phyloP scores from a whole-genome alignment of 2,329 filamentous ascomycete species.

The Cordyceps fumosorosea region DNA sequence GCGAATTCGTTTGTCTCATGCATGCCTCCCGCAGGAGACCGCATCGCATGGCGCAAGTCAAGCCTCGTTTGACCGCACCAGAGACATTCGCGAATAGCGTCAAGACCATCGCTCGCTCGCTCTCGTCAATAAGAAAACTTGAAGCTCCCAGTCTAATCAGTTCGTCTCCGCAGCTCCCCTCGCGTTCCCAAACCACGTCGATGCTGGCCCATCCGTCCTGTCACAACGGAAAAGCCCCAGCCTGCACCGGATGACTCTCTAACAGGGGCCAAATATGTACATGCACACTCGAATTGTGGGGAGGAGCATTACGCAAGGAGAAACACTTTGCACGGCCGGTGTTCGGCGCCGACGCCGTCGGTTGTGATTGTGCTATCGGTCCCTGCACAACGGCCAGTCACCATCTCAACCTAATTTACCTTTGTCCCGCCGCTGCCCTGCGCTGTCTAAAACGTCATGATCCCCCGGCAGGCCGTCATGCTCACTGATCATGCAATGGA shows the following conservation, averaged over 20 bases:
- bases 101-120: not conserved
- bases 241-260: not conserved
- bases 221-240: not conserved
- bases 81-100: not conserved
- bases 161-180: not conserved
- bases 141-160: not conserved
- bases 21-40: not conserved
- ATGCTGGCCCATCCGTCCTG: conserved; percentile 6
- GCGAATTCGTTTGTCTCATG: not conserved
- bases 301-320: not conserved
- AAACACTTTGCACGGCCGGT: not conserved
- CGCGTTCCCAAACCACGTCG: not conserved
- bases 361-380: not conserved
- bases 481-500: conserved; percentile 5
- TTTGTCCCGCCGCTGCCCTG: not conserved
- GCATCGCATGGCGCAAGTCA: not conserved
- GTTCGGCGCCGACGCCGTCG: not conserved
- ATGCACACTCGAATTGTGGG: not conserved
- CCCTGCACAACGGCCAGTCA: not conserved
- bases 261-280: not conserved
- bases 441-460: conserved; percentile 5
- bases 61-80: not conserved
- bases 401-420: not conserved
- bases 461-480: not conserved
- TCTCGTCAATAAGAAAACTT: not conserved